Percentiles rank a stretch among this genome's conserved stretches.
phyloP scores from a whole-genome alignment of 768 basidiomycete genomes.

The Saitozyma podzolica region DNA sequence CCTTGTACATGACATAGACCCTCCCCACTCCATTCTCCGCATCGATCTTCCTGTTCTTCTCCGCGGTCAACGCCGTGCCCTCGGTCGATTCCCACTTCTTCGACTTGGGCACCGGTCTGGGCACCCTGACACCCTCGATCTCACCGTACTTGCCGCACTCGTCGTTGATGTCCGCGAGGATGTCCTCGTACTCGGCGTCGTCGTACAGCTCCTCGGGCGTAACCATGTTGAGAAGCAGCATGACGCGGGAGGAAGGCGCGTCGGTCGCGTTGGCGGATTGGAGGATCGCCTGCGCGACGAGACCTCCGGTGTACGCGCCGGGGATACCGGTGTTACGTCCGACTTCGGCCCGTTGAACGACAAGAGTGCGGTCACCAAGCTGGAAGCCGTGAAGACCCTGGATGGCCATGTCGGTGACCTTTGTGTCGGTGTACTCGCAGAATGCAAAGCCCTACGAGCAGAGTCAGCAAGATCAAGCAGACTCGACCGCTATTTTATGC shows the following conservation, averaged over 20 bases:
- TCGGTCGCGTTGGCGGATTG: slow-evolving; percentile 16
- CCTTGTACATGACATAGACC: slow-evolving; percentile 85
- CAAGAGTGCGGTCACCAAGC: slow-evolving; percentile 89
- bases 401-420: slow-evolving; percentile 91
- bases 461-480: slow-evolving; percentile 10
- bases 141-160: slow-evolving; percentile 49
- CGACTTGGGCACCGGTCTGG: slow-evolving; percentile 59
- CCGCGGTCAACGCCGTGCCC: slow-evolving; percentile 66
- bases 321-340: slow-evolving; percentile 56
- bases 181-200: slow-evolving; percentile 89
- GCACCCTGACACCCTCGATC: slow-evolving; percentile 46
- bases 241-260: slow-evolving; percentile 74
- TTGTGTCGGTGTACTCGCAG: slow-evolving; percentile 91
- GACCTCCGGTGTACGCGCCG: slow-evolving; percentile 23
- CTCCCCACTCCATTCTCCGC: slow-evolving; percentile 91
- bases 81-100: slow-evolving; percentile 65
- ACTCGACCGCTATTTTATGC: slow-evolving; percentile 74
- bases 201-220: slow-evolving; percentile 84
- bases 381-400: slow-evolving; percentile 97
- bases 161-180: slow-evolving; percentile 84
- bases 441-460: slow-evolving; percentile 87
- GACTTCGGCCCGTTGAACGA: slow-evolving; percentile 94
- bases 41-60: slow-evolving; percentile 54
- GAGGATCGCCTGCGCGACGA: slow-evolving; percentile 25
- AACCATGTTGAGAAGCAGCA: slow-evolving; percentile 99